A percentile compares a stretch with the other conserved stretches of the same genome.
Evolutionary conservation across 2,329 filamentous ascomycete species (phyloP).

Genomic region (Cladosporium sp.): DNA sequence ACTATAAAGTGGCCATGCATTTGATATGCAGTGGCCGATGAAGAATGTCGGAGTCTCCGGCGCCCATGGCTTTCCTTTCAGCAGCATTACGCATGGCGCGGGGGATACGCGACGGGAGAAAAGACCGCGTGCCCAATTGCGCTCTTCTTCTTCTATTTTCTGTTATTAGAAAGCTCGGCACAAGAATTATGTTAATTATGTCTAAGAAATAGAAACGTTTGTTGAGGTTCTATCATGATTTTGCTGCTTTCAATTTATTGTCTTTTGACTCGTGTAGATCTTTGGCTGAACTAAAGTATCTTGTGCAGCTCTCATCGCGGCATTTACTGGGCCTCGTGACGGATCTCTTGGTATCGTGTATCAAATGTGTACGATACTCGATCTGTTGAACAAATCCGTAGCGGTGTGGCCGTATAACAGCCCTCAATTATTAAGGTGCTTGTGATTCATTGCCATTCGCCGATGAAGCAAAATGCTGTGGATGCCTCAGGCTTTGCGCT

Average conservation of each 20-base stretch:
- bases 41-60: constrained; percentile 14
- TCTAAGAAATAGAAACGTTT: constrained; percentile 12
- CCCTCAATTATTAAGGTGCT: background rate
- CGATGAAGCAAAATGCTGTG: background rate
- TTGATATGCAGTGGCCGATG: constrained; percentile 7
- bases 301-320: background rate
- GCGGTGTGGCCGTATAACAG: background rate
- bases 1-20: background rate
- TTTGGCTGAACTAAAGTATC: background rate
- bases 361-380: background rate
- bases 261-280: background rate
- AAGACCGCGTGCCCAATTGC: background rate
- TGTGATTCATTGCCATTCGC: background rate
- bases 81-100: constrained; percentile 12
- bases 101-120: constrained; percentile 2
- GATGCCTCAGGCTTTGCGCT: background rate
- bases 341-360: background rate
- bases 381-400: background rate
- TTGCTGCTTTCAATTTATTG: background rate
- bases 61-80: constrained; percentile 10
- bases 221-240: constrained; percentile 5
- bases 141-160: constrained; percentile 2
- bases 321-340: background rate
- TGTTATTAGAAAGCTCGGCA: constrained; percentile 12
- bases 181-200: constrained; percentile 18